phyloP scores from a whole-genome alignment of 2,329 filamentous ascomycete genomes.

The Shiraia sp. region DNA sequence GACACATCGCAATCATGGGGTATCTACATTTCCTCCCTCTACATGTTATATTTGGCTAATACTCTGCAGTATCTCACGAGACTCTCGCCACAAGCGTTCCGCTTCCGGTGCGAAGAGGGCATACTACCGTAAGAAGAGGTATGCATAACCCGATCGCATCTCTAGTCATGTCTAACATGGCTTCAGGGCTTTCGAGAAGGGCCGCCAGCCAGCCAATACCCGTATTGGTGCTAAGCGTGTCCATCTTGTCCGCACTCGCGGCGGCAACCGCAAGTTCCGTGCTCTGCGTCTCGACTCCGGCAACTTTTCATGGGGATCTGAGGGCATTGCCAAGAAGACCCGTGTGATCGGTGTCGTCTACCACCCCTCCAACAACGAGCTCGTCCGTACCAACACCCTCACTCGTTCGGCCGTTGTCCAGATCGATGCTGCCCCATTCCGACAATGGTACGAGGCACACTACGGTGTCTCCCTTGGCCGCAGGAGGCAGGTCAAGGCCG shows the following conservation, averaged over 20 bases:
- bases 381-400: slow-evolving; percentile 99
- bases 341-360: slow-evolving; percentile 98
- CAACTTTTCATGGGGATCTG: slow-evolving; percentile 99
- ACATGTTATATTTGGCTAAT: slow-evolving; percentile 39
- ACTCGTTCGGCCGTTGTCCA: slow-evolving; percentile 99
- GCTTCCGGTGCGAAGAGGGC: slow-evolving; percentile 90
- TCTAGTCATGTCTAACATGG: slow-evolving; percentile 67
- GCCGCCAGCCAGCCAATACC: slow-evolving; percentile 98
- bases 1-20: slow-evolving; percentile 57
- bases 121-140: slow-evolving; percentile 64
- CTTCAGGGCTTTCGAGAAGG: slow-evolving; percentile 99
- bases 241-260: slow-evolving; percentile 94
- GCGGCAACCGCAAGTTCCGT: slow-evolving; percentile 99
- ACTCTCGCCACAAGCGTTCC: slow-evolving; percentile 99
- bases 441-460: slow-evolving; percentile 99
- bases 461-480: slow-evolving; percentile 91
- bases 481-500: slow-evolving; percentile 83
- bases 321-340: slow-evolving; percentile 97
- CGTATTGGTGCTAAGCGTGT: slow-evolving; percentile 97
- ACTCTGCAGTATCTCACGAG: slow-evolving; percentile 85
- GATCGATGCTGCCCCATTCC: slow-evolving; percentile 97
- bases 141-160: slow-evolving; percentile 62
- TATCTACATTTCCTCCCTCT: slow-evolving; percentile 38
- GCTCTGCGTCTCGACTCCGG: slow-evolving; percentile 97
- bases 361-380: slow-evolving; percentile 99